phyloP scores from a whole-genome alignment of 257 asterid genomes.

The Solanum virginianum region DNA sequence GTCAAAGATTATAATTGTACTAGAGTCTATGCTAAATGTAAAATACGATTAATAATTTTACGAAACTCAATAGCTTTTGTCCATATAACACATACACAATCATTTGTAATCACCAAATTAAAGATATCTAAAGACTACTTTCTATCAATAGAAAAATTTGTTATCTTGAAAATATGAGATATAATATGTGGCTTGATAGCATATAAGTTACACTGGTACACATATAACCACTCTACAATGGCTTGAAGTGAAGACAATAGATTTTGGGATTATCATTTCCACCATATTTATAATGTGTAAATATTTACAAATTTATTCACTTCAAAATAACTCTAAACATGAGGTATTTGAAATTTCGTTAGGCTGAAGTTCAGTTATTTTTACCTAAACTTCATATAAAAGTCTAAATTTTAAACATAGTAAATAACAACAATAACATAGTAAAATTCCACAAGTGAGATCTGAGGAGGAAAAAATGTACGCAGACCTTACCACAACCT shows the following conservation, averaged over 20 bases:
- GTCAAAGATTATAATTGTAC: neutral
- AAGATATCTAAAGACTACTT: no score
- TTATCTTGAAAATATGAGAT: no score
- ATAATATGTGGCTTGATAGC: neutral
- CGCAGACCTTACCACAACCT: no score
- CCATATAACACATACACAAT: no score
- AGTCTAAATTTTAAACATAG: neutral
- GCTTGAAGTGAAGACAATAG: neutral
- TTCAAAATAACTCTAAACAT: neutral
- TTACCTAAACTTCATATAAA: neutral
- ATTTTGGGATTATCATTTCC: neutral
- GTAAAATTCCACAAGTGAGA: no score
- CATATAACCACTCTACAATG: neutral
- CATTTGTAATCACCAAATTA: no score
- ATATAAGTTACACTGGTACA: neutral
- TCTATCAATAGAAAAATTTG: no score
- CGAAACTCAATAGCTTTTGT: neutral
- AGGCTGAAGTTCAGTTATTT: neutral
- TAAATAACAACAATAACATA: no score
- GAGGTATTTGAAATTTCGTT: neutral
- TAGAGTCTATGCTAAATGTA: neutral
- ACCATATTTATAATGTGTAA: neutral
- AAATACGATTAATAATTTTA: no score
- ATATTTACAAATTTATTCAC: no score
- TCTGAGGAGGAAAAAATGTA: no score